These are phyloP conservation scores for Marasmius tenuissimus DNA, from an alignment of 1,284 basidiomycete genomes.

Conservation along the genomic window DNA sequence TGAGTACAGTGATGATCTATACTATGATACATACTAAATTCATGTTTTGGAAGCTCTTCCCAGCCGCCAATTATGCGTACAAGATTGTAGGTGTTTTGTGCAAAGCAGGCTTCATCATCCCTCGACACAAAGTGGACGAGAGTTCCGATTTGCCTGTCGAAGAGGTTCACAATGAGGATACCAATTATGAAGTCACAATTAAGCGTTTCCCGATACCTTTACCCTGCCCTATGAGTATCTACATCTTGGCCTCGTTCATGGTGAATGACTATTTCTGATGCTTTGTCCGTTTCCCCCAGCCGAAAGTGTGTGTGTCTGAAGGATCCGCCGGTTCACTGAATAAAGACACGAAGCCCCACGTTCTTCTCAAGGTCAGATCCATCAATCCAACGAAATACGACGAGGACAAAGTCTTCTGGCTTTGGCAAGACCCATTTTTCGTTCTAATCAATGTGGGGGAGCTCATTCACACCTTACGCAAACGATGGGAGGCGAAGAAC, in stretches of 20 bases:
- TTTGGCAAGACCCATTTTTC: neutral
- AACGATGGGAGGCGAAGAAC: neutral
- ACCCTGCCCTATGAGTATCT: neutral
- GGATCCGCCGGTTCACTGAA: neutral
- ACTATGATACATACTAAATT: neutral
- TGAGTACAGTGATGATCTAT: neutral
- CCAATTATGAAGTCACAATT: neutral
- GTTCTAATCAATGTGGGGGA: neutral
- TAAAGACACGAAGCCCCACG: neutral
- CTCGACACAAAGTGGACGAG: neutral
- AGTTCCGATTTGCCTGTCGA: neutral
- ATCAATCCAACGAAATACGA: neutral
- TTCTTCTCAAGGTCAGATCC: neutral
- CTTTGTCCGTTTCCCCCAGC: neutral
- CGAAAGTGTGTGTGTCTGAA: neutral
- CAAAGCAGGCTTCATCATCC: neutral
- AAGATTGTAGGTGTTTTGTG: neutral
- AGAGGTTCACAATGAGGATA: neutral
- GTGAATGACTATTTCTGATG: neutral
- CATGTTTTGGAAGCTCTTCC: neutral
- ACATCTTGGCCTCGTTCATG: neutral
- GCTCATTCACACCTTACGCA: neutral
- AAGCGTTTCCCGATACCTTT: neutral
- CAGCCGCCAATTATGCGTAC: neutral
- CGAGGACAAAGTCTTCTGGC: neutral